These are phyloP conservation scores for Cutaneotrichosporon spelunceum DNA, from an alignment of 1,284 basidiomycete genomes.

Conservation along the genomic window DNA sequence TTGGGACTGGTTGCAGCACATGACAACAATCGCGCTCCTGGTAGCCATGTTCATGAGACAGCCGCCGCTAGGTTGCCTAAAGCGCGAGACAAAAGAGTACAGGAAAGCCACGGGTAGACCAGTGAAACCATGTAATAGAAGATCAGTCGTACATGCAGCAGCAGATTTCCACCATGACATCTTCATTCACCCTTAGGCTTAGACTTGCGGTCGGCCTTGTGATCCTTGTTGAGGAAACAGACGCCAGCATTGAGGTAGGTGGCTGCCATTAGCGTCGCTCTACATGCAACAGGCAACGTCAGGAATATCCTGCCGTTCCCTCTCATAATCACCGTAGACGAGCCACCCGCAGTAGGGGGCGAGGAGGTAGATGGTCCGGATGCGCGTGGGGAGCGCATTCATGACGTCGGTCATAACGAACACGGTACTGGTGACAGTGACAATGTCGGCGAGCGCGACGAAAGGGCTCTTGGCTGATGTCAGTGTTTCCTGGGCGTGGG, in stretches of 20 bases:
- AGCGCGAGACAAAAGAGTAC: too few species aligned
- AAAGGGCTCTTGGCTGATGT: slow-evolving; percentile 13
- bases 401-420: slow-evolving; percentile 62
- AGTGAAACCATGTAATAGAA: too few species aligned
- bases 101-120: too few species aligned
- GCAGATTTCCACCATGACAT: background rate
- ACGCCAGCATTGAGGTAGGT: slow-evolving; percentile 67
- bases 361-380: slow-evolving; percentile 59
- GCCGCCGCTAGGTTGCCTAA: too few species aligned
- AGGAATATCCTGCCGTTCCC: too few species aligned
- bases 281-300: too few species aligned
- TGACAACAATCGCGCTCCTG: too few species aligned
- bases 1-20: too few species aligned
- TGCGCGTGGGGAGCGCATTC: slow-evolving; percentile 53
- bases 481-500: background rate
- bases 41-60: too few species aligned
- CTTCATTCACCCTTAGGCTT: background rate
- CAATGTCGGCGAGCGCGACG: slow-evolving; percentile 13
- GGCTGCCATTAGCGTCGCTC: slow-evolving; percentile 21
- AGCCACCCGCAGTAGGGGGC: slow-evolving; percentile 60
- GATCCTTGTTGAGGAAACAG: slow-evolving; percentile 27
- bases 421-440: slow-evolving; percentile 56
- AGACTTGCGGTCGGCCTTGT: background rate
- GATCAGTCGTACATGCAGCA: too few species aligned
- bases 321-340: slow-evolving; percentile 29